These are phyloP conservation scores for Darksidea phi DNA, from an alignment of 495 filamentous ascomycete species.

Conservation along the genomic window DNA sequence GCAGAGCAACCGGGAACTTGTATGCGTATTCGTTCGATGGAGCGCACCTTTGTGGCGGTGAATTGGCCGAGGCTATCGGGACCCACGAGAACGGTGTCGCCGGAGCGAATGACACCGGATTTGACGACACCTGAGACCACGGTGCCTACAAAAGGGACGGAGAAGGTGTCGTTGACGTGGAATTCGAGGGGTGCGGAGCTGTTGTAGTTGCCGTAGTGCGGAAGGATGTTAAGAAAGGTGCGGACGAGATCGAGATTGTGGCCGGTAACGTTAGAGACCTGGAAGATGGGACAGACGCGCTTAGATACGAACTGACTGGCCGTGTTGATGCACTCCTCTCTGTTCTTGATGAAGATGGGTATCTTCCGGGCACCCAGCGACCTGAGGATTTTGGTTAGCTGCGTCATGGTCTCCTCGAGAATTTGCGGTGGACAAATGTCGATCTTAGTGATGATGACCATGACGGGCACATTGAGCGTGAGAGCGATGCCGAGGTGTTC, in stretches of 20 bases:
- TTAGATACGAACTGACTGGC: constrained; percentile 95
- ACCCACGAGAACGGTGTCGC: constrained; percentile 84
- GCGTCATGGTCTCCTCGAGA: constrained; percentile 87
- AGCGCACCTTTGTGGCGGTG: constrained; percentile 81
- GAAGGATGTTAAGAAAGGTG: constrained; percentile 91
- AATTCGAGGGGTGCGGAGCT: constrained; percentile 88
- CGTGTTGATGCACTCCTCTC: constrained; percentile 88
- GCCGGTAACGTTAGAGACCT: constrained; percentile 96
- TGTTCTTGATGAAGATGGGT: constrained; percentile 92
- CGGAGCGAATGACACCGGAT: constrained; percentile 79
- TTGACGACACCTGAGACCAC: constrained; percentile 95
- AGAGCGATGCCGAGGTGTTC: constrained; percentile 96
- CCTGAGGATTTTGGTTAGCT: constrained; percentile 88
- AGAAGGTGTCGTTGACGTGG: constrained; percentile 96
- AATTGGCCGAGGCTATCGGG: constrained; percentile 93
- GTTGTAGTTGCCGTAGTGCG: constrained; percentile 92
- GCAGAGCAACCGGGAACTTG: constrained; percentile 84
- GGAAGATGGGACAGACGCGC: constrained; percentile 95
- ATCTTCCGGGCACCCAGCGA: constrained; percentile 92
- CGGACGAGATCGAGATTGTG: constrained; percentile 77
- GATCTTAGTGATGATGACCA: constrained; percentile 98
- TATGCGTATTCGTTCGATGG: constrained; percentile 94
- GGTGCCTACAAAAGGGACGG: constrained; percentile 95
- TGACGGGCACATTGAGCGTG: constrained; percentile 92
- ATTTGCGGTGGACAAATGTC: constrained; percentile 98